Base-by-base conservation (phyloP, 352 stramenopile species). In the Phytophthora crassamura region DNA sequence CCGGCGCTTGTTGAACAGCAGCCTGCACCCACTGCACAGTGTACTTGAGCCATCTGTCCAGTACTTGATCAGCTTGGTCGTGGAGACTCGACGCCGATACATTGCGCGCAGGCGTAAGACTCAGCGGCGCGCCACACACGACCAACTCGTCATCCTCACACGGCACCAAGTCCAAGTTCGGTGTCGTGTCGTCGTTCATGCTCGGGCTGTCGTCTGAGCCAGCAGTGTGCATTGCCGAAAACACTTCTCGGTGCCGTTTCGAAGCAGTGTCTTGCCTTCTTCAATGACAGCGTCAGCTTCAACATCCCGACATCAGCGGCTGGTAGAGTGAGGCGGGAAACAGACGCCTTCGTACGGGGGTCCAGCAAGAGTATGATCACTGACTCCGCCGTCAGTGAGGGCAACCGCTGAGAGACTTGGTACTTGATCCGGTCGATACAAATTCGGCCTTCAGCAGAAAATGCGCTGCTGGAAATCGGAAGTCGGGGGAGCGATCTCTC, bases 151-250 rank as follows among this genome's bases (percentile, higher is more conserved):
- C n/a, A 16, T 33, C 47, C 2, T 12, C 6, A 5, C 32, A 34
- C 32, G 47, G 32, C 7, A 54, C 32, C n/a, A 54, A 32, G 16
- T 54, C 47, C 9, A 54, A 28, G 11, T 54, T 54, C 3, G 47
- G 16, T 25, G 22, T 25, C 22, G 22, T 25, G 22, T 25, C 22
- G 22, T 25, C 22, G 22, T 25, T 25, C 22, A 25, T 25, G 22
- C 22, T 25, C 11, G 45, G n/a, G 10, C 7, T 52, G 15, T 39
- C 30, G 15, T n/a, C 15, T 9, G 25, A 15, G 14, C 28, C 7
- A 2, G 43, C 45, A 7, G 45, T 25, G 16, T 39, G 6, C 7
- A 39, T 40, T 0, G 28, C 30, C 4, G 8, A 28, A 22, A 40
- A 52, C 15, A 52, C n/a, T 20, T 25, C 25, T 15, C 45, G 14